Conservation (phyloP, 2,329 filamentous ascomycete species). For the Monilinia polystroma region DNA sequence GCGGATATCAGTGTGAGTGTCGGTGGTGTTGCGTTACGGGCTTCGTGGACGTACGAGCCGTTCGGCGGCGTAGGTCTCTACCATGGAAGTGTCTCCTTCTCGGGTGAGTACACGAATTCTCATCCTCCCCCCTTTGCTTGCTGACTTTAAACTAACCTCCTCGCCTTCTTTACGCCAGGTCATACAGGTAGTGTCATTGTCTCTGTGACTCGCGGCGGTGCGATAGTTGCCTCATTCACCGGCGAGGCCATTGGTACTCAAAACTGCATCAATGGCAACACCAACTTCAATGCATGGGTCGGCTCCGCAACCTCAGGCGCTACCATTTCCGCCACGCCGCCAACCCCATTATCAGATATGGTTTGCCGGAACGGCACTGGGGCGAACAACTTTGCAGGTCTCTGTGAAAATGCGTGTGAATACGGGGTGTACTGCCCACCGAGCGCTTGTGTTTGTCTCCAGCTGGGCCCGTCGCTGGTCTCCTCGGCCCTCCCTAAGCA, state of each 20-base stretch:
- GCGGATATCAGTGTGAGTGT: background rate
- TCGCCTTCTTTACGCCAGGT: too few species aligned
- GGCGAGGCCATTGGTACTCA: too few species aligned
- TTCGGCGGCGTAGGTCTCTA: background rate
- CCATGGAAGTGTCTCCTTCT: constrained; percentile 4
- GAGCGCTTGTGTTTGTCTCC: background rate
- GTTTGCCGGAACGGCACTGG: constrained; percentile 30
- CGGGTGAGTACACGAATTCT: too few species aligned
- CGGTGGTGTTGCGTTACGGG: background rate
- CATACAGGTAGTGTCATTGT: too few species aligned
- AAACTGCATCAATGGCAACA: background rate
- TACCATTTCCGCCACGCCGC: background rate
- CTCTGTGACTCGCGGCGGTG: too few species aligned
- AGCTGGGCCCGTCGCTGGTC: background rate
- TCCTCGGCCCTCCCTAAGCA: background rate
- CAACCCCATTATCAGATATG: background rate
- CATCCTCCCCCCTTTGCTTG: too few species aligned
- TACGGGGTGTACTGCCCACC: constrained; percentile 32
- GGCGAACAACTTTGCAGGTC: constrained; percentile 41
- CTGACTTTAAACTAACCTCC: too few species aligned
- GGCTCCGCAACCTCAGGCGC: background rate
- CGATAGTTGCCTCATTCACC: too few species aligned
- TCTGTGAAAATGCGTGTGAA: constrained; percentile 39
- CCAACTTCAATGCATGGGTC: constrained; percentile 2
- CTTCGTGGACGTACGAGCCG: background rate